Evolutionary conservation across 441 rosid genomes (phyloP).

Genomic region (Theobroma grandiflorum): DNA sequence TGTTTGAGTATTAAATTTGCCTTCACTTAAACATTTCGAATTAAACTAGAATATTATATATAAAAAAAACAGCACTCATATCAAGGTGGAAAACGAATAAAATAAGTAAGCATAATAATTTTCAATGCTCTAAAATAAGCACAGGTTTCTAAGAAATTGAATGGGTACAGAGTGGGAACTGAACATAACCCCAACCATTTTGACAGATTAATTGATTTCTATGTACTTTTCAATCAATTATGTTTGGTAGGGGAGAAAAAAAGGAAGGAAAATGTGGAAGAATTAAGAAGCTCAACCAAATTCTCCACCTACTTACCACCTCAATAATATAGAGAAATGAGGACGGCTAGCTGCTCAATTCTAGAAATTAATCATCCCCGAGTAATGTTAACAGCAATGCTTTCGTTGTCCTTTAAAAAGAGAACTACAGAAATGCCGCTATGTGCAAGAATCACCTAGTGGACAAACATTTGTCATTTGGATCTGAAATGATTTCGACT

Average conservation of each 20-base stretch:
- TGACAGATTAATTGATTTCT: not conserved
- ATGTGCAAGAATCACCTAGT: too few relatives aligned
- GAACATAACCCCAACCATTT: not conserved
- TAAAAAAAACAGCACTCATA: not conserved
- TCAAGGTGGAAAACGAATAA: not conserved
- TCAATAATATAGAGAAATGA: too few relatives aligned
- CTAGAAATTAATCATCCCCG: too few relatives aligned
- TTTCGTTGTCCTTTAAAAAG: too few relatives aligned
- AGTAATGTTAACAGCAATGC: too few relatives aligned
- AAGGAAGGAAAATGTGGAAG: not conserved
- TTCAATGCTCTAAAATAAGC: not conserved
- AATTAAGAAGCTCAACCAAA: not conserved
- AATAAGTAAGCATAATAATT: not conserved
- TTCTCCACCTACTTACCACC: too few relatives aligned
- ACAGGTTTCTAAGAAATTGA: not conserved
- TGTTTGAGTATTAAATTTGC: not conserved
- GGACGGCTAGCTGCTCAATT: too few relatives aligned
- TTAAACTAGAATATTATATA: not conserved
- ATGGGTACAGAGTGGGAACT: not conserved
- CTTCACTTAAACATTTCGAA: not conserved
- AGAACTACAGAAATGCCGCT: too few relatives aligned
- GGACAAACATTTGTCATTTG: too few relatives aligned
- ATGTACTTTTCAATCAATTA: not conserved
- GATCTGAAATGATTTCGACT: too few relatives aligned
- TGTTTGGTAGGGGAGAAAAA: not conserved